Evolutionary conservation across 83 land plant genomes (phyloP).

Genomic region (Larix sibirica): DNA sequence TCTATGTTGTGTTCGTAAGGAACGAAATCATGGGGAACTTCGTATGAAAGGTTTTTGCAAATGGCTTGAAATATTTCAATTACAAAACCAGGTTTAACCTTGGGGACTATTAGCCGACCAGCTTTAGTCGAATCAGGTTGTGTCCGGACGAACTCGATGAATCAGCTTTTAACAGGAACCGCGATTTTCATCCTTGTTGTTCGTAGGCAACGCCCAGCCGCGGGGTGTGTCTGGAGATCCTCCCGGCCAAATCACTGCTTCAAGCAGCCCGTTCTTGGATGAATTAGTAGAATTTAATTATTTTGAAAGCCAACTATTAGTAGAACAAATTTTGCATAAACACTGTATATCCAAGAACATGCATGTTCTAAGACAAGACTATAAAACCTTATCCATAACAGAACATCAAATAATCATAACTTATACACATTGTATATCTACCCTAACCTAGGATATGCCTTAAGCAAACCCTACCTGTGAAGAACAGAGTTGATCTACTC

Average conservation of each 20-base stretch:
- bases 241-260: slow-evolving; percentile 25
- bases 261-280: too few species aligned
- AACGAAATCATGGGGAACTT: slow-evolving; percentile 25
- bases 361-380: too few species aligned
- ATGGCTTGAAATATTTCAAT: slow-evolving; percentile 1
- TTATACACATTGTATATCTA: too few species aligned
- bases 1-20: slow-evolving; percentile 5
- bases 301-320: too few species aligned
- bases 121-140: neutral
- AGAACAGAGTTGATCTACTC: too few species aligned
- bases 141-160: neutral
- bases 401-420: too few species aligned
- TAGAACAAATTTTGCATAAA: too few species aligned
- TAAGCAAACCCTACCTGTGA: too few species aligned
- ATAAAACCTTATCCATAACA: too few species aligned
- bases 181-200: slow-evolving; percentile 12
- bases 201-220: slow-evolving; percentile 23
- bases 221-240: neutral
- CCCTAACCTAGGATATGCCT: too few species aligned
- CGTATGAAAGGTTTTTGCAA: slow-evolving; percentile 22
- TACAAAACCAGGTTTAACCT: neutral
- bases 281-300: too few species aligned
- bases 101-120: neutral
- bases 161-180: slow-evolving; percentile 26
- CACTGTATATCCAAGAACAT: too few species aligned